Conservation (phyloP, 1,139 yeast genomes). For the Kluyveromyces marxianus region DNA sequence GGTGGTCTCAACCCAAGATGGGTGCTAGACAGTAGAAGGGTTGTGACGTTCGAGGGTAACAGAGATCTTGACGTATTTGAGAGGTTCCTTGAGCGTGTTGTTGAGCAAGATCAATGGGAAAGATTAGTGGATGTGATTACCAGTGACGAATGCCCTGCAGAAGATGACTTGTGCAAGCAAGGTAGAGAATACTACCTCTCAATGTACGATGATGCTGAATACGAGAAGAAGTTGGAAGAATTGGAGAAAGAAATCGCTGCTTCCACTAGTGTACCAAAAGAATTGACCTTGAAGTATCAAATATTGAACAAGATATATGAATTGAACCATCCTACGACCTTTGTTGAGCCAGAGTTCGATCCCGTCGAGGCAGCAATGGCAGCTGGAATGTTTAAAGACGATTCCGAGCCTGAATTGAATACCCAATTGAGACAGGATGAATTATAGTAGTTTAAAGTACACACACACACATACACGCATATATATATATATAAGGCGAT, state of each 20-base stretch:
- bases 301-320: not conserved
- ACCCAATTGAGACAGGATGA: not conserved
- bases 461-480: no score
- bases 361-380: no score
- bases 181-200: constrained; percentile 2
- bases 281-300: constrained; percentile 1
- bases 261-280: constrained; percentile 2
- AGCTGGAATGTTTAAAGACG: no score
- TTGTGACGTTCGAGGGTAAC: constrained; percentile 21
- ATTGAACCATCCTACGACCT: not conserved
- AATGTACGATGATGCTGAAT: constrained; percentile 1
- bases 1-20: constrained; percentile 13
- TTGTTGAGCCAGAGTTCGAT: not conserved
- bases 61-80: constrained; percentile 18
- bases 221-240: constrained; percentile 1
- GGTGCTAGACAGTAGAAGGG: constrained; percentile 16
- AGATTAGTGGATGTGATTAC: constrained; percentile 1
- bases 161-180: constrained; percentile 5
- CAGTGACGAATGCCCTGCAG: not conserved
- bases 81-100: constrained; percentile 16
- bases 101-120: constrained; percentile 5
- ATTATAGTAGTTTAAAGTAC: not conserved
- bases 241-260: constrained; percentile 1
- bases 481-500: no score
- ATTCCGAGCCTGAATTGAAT: not conserved